Base-by-base conservation (phyloP, 1,284 basidiomycete genomes). In the Austroboletus niveus region DNA sequence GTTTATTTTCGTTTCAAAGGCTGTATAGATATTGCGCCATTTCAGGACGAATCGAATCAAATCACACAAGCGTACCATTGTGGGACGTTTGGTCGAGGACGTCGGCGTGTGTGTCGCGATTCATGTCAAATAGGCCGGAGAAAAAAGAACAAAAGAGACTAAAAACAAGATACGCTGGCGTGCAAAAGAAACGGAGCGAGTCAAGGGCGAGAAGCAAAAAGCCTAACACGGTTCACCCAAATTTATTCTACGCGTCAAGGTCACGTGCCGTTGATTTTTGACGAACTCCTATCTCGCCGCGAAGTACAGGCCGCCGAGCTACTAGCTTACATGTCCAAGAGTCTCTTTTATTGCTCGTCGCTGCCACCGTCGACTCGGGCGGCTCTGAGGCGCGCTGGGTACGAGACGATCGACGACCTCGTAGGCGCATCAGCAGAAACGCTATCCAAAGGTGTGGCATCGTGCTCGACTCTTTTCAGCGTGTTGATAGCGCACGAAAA, bases 401-500 rank as follows among this genome's bases (percentile, higher is more conserved):
- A 80, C 55, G 73, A 80, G 56, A 77, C 75, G 4, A 59, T 77
- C 3, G 66, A 74, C 22, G 81, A 83, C 51, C 57, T 84, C 10
- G 59, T 62, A 5, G 59, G 62, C 15, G 64, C 69, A 9, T 71
- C 72, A 0, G 68, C 74, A 3, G 76, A 76, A 53, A 53, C 60
- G 17, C 60, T 83, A 17, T 71, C 78, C 30, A 67, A 71, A 69
- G 78, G 81, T 78, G 48, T 40, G 57, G 41, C 47, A 48, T 50
- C 42, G 52, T 24, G n/a, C 30, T 39, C 49, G 36, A 40, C 49
- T 43, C 47, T 34, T 29, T 31, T 24, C 17, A 38, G 30, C 31
- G 5, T 29, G 20, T 42, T 34, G 22, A 42, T 49, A 36, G 46
- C 52, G 31, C 24, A 29, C 45, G 32, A 11, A n/a, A 58, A 84